These are phyloP conservation scores for Aulographum hederae DNA, from an alignment of 2,329 filamentous ascomycete species.

Conservation along the genomic window DNA sequence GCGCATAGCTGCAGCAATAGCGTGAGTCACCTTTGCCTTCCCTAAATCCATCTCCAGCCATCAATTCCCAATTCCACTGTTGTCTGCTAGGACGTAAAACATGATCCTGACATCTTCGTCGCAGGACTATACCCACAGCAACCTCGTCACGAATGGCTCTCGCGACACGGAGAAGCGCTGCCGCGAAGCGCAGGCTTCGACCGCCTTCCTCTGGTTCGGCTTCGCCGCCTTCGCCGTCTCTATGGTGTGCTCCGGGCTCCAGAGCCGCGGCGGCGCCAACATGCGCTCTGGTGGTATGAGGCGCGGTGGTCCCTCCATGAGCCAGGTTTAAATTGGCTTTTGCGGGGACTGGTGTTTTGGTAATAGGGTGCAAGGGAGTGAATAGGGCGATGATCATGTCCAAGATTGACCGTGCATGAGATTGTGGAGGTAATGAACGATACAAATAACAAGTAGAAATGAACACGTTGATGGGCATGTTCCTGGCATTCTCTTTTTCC, in stretches of 20 bases:
- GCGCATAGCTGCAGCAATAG: constrained; percentile 47
- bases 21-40: constrained; percentile 21
- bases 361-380: too few species aligned
- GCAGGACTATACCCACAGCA: constrained; percentile 24
- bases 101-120: constrained; percentile 6
- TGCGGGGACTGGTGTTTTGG: too few species aligned
- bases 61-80: not conserved
- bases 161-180: constrained; percentile 44
- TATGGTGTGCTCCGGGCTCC: constrained; percentile 36
- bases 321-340: constrained; percentile 32
- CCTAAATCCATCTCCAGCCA: not conserved
- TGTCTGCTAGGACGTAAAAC: not conserved
- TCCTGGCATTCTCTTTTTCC: too few species aligned
- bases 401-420: too few species aligned
- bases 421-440: too few species aligned
- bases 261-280: constrained; percentile 28
- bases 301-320: constrained; percentile 30
- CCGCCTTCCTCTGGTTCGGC: constrained; percentile 65
- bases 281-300: constrained; percentile 28
- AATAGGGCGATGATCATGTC: too few species aligned
- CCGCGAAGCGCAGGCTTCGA: constrained; percentile 55
- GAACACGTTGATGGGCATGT: too few species aligned
- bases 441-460: too few species aligned
- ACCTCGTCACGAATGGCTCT: constrained; percentile 47
- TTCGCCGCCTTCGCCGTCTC: constrained; percentile 41